Base-by-base conservation (phyloP, 352 stramenopile genomes). In the Plasmopara halstedii region DNA sequence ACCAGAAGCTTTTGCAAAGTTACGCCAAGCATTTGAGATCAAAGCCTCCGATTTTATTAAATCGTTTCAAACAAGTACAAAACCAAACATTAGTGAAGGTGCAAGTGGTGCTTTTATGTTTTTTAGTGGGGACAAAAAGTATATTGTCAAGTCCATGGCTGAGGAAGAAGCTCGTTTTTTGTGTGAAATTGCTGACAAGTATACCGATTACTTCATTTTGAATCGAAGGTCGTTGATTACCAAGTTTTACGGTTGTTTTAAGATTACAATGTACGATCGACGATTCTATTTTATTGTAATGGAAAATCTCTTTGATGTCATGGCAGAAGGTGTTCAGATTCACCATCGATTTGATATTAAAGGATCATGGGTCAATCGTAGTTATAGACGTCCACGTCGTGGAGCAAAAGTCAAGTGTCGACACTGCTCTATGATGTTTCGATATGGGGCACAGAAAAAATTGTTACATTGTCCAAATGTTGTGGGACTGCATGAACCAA, bases 261-360 rank as follows among this genome's bases (percentile, higher is more conserved):
- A 79, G 53, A 91, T 96, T 48, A 88, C 70, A 10, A 64, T 96
- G 55, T 95, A 94, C 62, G 80, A 88, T 53, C 88, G 88, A 42
- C 74, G 78, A 8, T 94, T 96, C 46, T 92, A 89, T 47, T 96
- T 96, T 52, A 74, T 96, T 42, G 84, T 96, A 23, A 96, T 96
- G 87, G 83, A 91, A 43, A 96, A 96, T 40, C 64, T 96, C 13
- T 95, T 96, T 53, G 73, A 83, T 40, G 68, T 81, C 4, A 76
- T 67, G 42, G 61, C 82, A 23, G 45, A 83, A 35, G 76, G 64
- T 1, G 64, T 78, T 40, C 62, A 77, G 36, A 88, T 96, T 32
- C 83, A 96, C 55, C 75, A 94, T 42, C 65, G 72, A 13, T 96
- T 85, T 44, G 87, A 96, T 37, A 89, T 96, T 58, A 96, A 96